Base-by-base conservation (phyloP, 768 basidiomycete genomes). In the Lyophyllum semitale region DNA sequence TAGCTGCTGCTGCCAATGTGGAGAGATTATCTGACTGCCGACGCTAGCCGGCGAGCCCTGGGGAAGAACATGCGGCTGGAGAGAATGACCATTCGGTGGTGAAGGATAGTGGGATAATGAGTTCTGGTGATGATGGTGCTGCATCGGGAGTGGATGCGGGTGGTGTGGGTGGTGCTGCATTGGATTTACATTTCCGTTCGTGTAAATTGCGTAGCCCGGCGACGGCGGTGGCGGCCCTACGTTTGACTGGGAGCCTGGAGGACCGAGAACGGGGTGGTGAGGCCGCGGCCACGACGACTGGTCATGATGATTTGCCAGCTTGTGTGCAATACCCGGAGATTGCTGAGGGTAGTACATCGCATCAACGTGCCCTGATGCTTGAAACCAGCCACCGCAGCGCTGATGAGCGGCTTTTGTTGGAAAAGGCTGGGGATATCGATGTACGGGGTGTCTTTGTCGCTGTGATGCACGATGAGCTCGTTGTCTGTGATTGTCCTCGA, bases 1-100 rank as follows among this genome's bases (percentile, higher is more conserved):
- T 61, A 97, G 73, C 76, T 97, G 95, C 66, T 95, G 87, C 67
- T 95, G 93, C 95, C 95, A 97, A 58, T 93, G 91, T 11, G 85
- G 83, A 18, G 84, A 85, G 63, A 93, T 84, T 61, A 88, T 81
- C 71, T 86, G 87, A 49, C 81, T 79, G 12, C 70, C 68, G 27
- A 72, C 71, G 37, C 76, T 77, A 8, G 79, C 82, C 25, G 87
- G 87, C 0, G 86, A 87, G 9, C 77, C 83, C 58, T 83, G 80
- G 3, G 77, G 76, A 23, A 88, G 66, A 37, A 76, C 71, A 61
- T 82, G 88, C 62, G 81, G 82, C 55, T 78, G 76, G 54, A 84
- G 82, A 6, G 80, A 75, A 54, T 84, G 84, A 4, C 82, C 83
- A 58, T 84, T 86, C 30, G 89, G 87, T n/a, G 90, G 91, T 23